A percentile compares a stretch with the other conserved stretches of the same genome.
phyloP scores from a whole-genome alignment of 2,329 filamentous ascomycete species.

The Exophiala sideris region DNA sequence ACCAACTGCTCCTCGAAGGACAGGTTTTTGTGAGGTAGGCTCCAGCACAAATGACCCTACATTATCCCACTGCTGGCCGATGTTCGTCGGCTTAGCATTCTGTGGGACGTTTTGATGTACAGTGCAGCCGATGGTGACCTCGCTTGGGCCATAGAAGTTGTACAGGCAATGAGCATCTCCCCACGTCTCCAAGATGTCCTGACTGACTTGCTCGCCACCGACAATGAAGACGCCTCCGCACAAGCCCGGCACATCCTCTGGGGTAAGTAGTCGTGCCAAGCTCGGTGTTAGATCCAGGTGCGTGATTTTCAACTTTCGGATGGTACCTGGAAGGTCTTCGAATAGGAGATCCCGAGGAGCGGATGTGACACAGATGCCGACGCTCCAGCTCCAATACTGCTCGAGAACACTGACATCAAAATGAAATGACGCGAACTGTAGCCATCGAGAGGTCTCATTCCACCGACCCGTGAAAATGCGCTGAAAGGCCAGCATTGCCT shows the following conservation, averaged over 20 bases:
- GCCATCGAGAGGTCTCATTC: slow-evolving; percentile 70
- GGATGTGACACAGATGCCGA: slow-evolving; percentile 78
- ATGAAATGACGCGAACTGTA: slow-evolving; percentile 92
- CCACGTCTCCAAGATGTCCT: slow-evolving; percentile 86
- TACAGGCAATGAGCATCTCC: slow-evolving; percentile 77
- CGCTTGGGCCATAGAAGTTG: slow-evolving; percentile 89
- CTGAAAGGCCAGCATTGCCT: slow-evolving; percentile 85
- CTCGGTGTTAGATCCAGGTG: slow-evolving; percentile 92
- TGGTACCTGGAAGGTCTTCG: slow-evolving; percentile 72
- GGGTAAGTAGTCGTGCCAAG: slow-evolving; percentile 72
- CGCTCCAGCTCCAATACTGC: slow-evolving; percentile 94
- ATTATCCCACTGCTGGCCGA: slow-evolving; percentile 81
- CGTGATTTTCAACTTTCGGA: slow-evolving; percentile 70
- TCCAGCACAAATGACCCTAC: slow-evolving; percentile 78
- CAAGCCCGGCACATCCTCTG: slow-evolving; percentile 74
- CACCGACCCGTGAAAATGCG: slow-evolving; percentile 73
- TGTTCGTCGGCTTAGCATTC: slow-evolving; percentile 80
- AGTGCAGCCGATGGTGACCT: slow-evolving; percentile 88
- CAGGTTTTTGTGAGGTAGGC: slow-evolving; percentile 65
- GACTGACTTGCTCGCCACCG: slow-evolving; percentile 80
- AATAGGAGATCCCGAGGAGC: slow-evolving; percentile 81
- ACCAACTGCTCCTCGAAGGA: slow-evolving; percentile 74
- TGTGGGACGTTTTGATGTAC: slow-evolving; percentile 78
- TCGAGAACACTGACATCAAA: slow-evolving; percentile 93
- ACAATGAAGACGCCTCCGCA: slow-evolving; percentile 88